These are phyloP conservation scores for Tympanopsis confertula DNA, from an alignment of 2,329 filamentous ascomycete species.

Conservation along the genomic window DNA sequence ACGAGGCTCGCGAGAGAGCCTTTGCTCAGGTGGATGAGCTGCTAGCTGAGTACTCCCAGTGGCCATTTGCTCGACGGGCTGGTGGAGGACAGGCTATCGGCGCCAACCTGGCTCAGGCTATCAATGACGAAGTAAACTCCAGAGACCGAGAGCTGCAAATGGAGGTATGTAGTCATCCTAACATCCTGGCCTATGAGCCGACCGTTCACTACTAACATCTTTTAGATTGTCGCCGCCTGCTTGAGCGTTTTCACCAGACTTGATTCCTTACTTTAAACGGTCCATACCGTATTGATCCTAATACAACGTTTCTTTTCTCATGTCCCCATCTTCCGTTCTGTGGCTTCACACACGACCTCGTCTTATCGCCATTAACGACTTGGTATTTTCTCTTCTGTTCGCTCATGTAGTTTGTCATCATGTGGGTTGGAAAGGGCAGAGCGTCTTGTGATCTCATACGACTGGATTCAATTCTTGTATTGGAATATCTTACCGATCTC, in stretches of 20 bases:
- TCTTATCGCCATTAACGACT: not conserved
- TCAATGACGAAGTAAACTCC: conserved; percentile 56
- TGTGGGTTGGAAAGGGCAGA: not conserved
- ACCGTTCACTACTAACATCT: not conserved
- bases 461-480: not conserved
- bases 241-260: conserved; percentile 1
- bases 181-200: too few species aligned
- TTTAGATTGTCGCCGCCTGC: conserved; percentile 1
- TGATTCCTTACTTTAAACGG: conserved; percentile 1
- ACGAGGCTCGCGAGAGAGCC: conserved; percentile 85
- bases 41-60: conserved; percentile 91
- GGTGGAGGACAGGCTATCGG: conserved; percentile 65
- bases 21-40: conserved; percentile 96
- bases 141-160: not conserved
- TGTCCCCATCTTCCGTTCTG: not conserved
- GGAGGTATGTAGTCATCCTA: not conserved
- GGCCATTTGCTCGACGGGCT: conserved; percentile 83
- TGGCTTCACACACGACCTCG: too few species aligned
- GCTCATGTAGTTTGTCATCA: not conserved
- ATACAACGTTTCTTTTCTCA: not conserved
- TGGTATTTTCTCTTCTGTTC: not conserved
- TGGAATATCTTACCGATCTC: not conserved
- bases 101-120: conserved; percentile 71
- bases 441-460: not conserved
- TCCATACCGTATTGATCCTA: not conserved